Base-by-base conservation (phyloP, 2,329 filamentous ascomycete genomes). In the Cytospora piceae region DNA sequence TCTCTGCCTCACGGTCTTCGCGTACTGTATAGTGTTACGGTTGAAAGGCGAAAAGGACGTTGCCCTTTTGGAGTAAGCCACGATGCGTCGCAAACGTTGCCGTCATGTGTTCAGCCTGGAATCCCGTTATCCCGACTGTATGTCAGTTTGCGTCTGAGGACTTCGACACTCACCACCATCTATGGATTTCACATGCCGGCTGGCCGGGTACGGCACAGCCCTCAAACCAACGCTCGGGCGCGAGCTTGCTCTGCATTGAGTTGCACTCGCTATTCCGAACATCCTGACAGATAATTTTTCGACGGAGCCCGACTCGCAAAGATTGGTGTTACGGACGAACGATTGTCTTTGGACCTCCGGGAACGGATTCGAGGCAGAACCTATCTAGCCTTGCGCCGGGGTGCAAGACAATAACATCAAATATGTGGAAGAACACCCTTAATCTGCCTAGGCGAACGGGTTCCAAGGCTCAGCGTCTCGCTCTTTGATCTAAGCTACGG, bases 61-160 rank as follows among this genome's bases (percentile, higher is more conserved):
- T 37, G 34, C 22, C 20, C 51, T 37, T 56, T 32, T 20, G 22
- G n/a, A 24, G 42, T n/a, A 37, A n/a, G 65, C 37, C 42, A 57
- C 52, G 51, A 61, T 59, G 46, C 37, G 56, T 53, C 61, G 39
- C 49, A 53, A 37, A 53, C 59, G 31, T 60, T 29, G 22, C 42
- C 42, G 46, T 59, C 64, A 57, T 55, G 53, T 55, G 37, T 56
- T 59, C 29, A 66, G 51, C 31, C 55, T 49, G 51, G 60, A 63
- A 64, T 55, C 61, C 39, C 63, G 56, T 59, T 51, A n/a, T 46
- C 31, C 46, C 58, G 57, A 54, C 53, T 39, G 63, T 67, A 49
- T 52, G 57, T 46, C 59, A 60, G 53, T 52, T 56, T 59, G 39
- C 51, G 54, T 49, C 22, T 37, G 51, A 66, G 56, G 27, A 62